These are phyloP conservation scores for Hypoxylon sp. DNA, from an alignment of 2,329 filamentous ascomycete species.

Conservation along the genomic window DNA sequence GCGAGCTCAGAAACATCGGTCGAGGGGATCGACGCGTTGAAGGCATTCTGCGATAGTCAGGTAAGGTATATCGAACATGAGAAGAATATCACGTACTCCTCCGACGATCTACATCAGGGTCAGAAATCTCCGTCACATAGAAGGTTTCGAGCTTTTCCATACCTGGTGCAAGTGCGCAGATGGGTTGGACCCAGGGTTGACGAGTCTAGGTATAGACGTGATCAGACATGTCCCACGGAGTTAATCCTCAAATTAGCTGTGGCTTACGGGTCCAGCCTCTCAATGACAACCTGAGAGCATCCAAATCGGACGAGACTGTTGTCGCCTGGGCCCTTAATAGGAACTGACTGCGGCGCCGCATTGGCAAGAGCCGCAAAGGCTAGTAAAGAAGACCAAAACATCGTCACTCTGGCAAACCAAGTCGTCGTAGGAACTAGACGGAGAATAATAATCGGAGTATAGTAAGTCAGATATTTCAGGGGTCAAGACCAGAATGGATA, in stretches of 20 bases:
- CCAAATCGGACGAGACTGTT: slow-evolving; percentile 39
- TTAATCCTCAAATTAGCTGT: not conserved
- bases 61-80: not conserved
- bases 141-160: not conserved
- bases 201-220: slow-evolving; percentile 20
- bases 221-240: slow-evolving; percentile 3
- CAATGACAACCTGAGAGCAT: slow-evolving; percentile 38
- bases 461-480: not conserved
- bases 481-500: not conserved
- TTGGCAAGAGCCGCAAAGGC: slow-evolving; percentile 28
- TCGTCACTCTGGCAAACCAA: slow-evolving; percentile 4
- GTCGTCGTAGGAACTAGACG: not conserved
- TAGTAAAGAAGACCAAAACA: slow-evolving; percentile 33
- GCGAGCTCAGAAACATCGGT: slow-evolving; percentile 44
- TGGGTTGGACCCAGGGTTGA: slow-evolving; percentile 32
- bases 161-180: slow-evolving; percentile 34
- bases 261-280: slow-evolving; percentile 34
- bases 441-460: too few species aligned
- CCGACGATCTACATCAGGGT: slow-evolving; percentile 23
- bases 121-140: not conserved
- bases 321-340: slow-evolving; percentile 27
- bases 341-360: slow-evolving; percentile 34
- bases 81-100: slow-evolving; percentile 19
- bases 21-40: slow-evolving; percentile 43
- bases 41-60: slow-evolving; percentile 26